Evolutionary conservation across 1,284 basidiomycete species (phyloP).

Genomic region (Entoloma clypeatum): DNA sequence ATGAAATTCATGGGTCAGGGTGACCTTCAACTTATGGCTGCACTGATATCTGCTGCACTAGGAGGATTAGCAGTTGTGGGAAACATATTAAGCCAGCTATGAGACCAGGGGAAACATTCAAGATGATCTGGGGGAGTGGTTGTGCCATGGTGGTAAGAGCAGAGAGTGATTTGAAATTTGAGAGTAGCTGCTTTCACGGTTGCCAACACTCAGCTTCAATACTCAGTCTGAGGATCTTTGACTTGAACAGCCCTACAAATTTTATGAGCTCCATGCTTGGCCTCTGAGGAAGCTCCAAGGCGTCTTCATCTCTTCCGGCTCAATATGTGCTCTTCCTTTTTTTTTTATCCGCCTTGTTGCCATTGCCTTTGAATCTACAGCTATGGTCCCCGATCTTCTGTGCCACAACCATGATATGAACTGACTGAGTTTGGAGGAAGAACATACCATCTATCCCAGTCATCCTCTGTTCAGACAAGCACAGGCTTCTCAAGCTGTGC

Average conservation of each 20-base stretch:
- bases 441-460: slow-evolving; percentile 32
- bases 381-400: slow-evolving; percentile 21
- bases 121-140: too few relatives aligned
- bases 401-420: slow-evolving; percentile 26
- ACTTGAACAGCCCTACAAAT: slow-evolving; percentile 25
- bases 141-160: too few relatives aligned
- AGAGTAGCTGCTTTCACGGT: too few relatives aligned
- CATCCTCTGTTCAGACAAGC: slow-evolving; percentile 25
- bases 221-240: too few relatives aligned
- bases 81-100: too few relatives aligned
- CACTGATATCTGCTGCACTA: too few relatives aligned
- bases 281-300: slow-evolving; percentile 18
- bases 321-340: slow-evolving; percentile 27
- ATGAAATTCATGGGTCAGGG: too few relatives aligned
- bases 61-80: too few relatives aligned
- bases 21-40: too few relatives aligned
- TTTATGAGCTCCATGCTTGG: slow-evolving; percentile 24
- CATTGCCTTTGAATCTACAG: slow-evolving; percentile 21
- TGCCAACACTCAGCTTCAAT: too few relatives aligned
- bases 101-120: too few relatives aligned
- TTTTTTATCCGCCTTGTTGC: slow-evolving; percentile 27
- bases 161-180: too few relatives aligned
- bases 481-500: slow-evolving; percentile 9
- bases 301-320: slow-evolving; percentile 21
- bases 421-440: slow-evolving; percentile 24